Evolutionary conservation across 2,329 filamentous ascomycete species (phyloP).

Genomic region (Diaporthe helianthi): DNA sequence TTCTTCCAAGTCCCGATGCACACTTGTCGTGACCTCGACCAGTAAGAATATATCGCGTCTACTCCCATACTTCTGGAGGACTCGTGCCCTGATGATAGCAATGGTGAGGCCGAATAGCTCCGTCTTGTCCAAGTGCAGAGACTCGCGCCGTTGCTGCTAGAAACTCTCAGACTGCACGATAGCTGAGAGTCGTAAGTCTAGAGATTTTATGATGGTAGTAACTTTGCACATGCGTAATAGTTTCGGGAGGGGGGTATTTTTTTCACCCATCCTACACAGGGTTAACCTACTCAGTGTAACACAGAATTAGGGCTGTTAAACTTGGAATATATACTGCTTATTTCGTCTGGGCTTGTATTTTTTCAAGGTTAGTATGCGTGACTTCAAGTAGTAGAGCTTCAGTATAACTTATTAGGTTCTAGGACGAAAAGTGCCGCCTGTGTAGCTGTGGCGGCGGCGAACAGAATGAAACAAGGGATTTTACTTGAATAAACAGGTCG

Average conservation of each 20-base stretch:
- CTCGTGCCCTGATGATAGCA: constrained; percentile 49
- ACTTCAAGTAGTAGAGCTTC: not conserved
- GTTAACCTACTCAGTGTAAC: no score
- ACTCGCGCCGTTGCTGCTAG: not conserved
- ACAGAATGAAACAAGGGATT: constrained; percentile 27
- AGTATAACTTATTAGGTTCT: constrained; percentile 9
- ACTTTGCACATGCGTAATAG: no score
- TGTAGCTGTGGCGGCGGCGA: constrained; percentile 27
- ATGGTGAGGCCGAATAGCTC: constrained; percentile 59
- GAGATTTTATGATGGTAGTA: constrained; percentile 26
- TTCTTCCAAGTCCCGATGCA: constrained; percentile 31
- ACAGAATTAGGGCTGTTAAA: no score
- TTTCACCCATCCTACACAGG: no score
- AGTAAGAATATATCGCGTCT: constrained; percentile 30
- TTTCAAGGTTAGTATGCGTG: no score
- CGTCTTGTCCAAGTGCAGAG: constrained; percentile 50
- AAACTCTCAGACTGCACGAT: constrained; percentile 30
- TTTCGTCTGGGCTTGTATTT: no score
- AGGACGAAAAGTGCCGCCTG: constrained; percentile 47
- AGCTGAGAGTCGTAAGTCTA: constrained; percentile 38
- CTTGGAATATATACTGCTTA: no score
- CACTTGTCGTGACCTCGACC: constrained; percentile 32
- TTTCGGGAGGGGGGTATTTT: no score
- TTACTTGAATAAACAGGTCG: constrained; percentile 46
- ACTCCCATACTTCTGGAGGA: not conserved